These are phyloP conservation scores for Paracoccidioides lutzii DNA, from an alignment of 2,329 filamentous ascomycete species.

Conservation along the genomic window DNA sequence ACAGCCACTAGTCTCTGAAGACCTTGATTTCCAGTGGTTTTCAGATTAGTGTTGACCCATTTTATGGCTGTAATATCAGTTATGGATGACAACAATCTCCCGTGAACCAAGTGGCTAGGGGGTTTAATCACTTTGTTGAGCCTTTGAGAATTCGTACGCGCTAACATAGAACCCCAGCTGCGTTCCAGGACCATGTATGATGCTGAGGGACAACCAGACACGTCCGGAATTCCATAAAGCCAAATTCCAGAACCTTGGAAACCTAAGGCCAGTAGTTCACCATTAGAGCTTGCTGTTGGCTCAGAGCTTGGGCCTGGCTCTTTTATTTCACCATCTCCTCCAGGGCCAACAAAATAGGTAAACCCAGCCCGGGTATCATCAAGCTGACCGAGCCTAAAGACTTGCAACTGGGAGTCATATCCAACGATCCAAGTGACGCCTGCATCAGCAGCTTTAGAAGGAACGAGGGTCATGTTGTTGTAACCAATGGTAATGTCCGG, in stretches of 20 bases:
- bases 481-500: constrained; percentile 69
- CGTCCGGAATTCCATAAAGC: constrained; percentile 65
- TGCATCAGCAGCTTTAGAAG: constrained; percentile 29
- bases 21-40: constrained; percentile 26
- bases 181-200: constrained; percentile 11
- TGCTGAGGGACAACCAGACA: constrained; percentile 22
- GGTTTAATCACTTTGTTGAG: constrained; percentile 24
- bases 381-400: constrained; percentile 62
- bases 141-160: constrained; percentile 15
- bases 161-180: constrained; percentile 13
- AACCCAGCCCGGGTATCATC: constrained; percentile 64
- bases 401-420: constrained; percentile 63
- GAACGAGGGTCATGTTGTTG: constrained; percentile 59
- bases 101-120: constrained; percentile 58
- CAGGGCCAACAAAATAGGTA: constrained; percentile 64
- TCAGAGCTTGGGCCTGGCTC: constrained; percentile 55
- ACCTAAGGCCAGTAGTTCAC: constrained; percentile 60
- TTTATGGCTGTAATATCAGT: constrained; percentile 53
- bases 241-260: constrained; percentile 62
- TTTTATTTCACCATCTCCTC: constrained; percentile 32
- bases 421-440: constrained; percentile 67
- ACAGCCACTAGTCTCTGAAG: constrained; percentile 50
- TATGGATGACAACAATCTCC: constrained; percentile 52
- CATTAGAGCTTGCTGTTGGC: constrained; percentile 54
- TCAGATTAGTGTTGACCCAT: constrained; percentile 51